Evolutionary conservation across 495 filamentous ascomycete genomes (phyloP).

Genomic region (Xanthoparmelia taractica): DNA sequence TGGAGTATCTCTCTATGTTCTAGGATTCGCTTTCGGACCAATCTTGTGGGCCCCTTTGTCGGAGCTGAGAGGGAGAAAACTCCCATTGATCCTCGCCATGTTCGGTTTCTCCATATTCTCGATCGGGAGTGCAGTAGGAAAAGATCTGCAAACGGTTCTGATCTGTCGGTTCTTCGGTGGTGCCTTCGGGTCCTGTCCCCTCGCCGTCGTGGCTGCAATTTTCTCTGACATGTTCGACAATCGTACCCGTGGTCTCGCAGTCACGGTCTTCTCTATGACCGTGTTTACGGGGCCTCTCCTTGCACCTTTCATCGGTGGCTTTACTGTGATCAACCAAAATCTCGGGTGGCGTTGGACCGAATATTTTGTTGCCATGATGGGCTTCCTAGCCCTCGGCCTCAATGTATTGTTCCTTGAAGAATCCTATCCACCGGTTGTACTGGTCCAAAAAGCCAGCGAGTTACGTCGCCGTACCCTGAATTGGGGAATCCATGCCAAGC

Average conservation of each 20-base stretch:
- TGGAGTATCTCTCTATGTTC: conserved; percentile 51
- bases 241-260: conserved; percentile 64
- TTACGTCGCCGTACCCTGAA: conserved; percentile 76
- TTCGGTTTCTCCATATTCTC: conserved; percentile 76
- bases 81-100: conserved; percentile 63
- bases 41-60: conserved; percentile 59
- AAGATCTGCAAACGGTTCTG: conserved; percentile 75
- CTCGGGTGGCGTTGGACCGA: conserved; percentile 85
- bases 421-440: conserved; percentile 75
- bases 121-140: conserved; percentile 60
- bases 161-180: conserved; percentile 81
- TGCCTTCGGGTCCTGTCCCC: conserved; percentile 62
- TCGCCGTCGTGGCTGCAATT: conserved; percentile 78
- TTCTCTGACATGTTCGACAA: conserved; percentile 79
- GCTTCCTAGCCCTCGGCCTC: conserved; percentile 59
- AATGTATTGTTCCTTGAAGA: conserved; percentile 68
- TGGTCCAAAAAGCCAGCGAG: conserved; percentile 67
- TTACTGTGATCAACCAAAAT: conserved; percentile 58
- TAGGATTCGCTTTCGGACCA: conserved; percentile 56
- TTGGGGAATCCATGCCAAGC: conserved; percentile 91
- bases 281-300: conserved; percentile 77
- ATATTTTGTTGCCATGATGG: conserved; percentile 68
- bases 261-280: conserved; percentile 75
- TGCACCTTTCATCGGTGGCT: conserved; percentile 79
- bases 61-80: conserved; percentile 50